These are phyloP conservation scores for Ammopiptanthus mongolicus DNA, from an alignment of 306 rosid species.

Conservation along the genomic window DNA sequence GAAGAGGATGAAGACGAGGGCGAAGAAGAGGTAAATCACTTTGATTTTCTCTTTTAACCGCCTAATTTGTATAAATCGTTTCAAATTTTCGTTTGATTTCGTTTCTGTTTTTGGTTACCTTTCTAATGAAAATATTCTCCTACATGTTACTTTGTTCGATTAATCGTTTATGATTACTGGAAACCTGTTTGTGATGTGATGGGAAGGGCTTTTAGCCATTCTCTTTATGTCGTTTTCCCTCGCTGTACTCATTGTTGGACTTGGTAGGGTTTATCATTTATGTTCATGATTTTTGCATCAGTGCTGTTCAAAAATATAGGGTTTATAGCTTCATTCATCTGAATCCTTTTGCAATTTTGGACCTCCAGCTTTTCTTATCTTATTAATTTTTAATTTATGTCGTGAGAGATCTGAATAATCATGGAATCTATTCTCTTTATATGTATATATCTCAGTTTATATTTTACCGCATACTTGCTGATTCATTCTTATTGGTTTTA, in stretches of 20 bases:
- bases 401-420: not conserved
- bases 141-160: not conserved
- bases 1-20: conserved; percentile 4
- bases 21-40: conserved; percentile 28
- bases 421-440: not conserved
- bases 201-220: no score
- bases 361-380: no score
- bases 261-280: not conserved
- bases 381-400: no score
- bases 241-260: not conserved
- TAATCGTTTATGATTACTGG: not conserved
- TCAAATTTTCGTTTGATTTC: no score
- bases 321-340: not conserved
- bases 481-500: not conserved
- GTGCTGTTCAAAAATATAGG: not conserved
- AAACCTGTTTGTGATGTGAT: not conserved
- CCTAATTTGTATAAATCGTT: not conserved
- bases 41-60: not conserved
- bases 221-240: not conserved
- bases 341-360: not conserved
- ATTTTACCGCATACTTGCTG: not conserved
- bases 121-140: no score
- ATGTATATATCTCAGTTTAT: not conserved
- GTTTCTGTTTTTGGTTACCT: no score
- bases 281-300: not conserved